These are phyloP conservation scores for Blastobotrys attinorum DNA, from an alignment of 805 yeast genomes.

Conservation along the genomic window DNA sequence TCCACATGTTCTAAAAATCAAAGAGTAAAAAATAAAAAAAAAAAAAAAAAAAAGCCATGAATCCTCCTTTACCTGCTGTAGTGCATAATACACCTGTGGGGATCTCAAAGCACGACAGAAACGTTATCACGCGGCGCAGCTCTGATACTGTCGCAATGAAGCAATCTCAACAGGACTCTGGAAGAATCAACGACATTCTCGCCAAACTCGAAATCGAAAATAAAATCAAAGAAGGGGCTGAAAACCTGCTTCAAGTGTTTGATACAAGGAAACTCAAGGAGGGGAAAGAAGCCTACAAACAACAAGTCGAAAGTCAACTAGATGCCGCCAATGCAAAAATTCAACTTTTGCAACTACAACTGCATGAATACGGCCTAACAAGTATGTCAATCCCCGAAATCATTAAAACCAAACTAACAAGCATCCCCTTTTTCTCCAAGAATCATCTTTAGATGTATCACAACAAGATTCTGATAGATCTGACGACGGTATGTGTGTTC, in stretches of 20 bases:
- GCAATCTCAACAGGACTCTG: constrained; percentile 3
- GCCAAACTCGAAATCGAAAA: constrained; percentile 30
- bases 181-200: constrained; percentile 20
- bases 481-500: no score
- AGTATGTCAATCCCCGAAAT: neutral
- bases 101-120: no score
- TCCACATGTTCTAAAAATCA: neutral
- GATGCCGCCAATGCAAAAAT: constrained; percentile 25
- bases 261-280: constrained; percentile 16
- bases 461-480: neutral
- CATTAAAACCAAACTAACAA: constrained; percentile 1
- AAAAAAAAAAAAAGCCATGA: neutral
- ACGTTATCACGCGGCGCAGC: no score
- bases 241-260: constrained; percentile 27
- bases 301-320: constrained; percentile 22
- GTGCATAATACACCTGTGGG: neutral
- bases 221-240: constrained; percentile 32
- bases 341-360: constrained; percentile 17
- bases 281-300: constrained; percentile 14
- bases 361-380: constrained; percentile 15
- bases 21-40: neutral
- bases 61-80: neutral
- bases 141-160: no score
- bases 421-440: neutral
- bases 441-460: neutral